Evolutionary conservation across 2,329 filamentous ascomycete genomes (phyloP).

Genomic region (Basipetospora chlamydospora): DNA sequence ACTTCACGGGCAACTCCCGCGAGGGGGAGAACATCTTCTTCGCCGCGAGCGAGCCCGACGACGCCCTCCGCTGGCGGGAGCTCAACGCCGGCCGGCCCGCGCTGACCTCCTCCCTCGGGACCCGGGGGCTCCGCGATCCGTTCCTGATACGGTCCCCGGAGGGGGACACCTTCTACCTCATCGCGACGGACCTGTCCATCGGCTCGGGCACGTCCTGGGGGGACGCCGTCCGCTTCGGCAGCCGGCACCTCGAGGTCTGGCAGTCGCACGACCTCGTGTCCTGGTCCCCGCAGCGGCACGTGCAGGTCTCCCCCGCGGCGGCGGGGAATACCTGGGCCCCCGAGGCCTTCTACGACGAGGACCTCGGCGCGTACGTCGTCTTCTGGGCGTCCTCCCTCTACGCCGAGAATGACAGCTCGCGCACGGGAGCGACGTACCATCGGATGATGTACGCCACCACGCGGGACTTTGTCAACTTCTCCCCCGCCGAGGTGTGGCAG

Average conservation of each 20-base stretch:
- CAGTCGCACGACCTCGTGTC: constrained; percentile 32
- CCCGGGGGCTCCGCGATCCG: constrained; percentile 34
- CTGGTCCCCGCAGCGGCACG: constrained; percentile 36
- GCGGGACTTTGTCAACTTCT: constrained; percentile 34
- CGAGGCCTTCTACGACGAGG: constrained; percentile 33
- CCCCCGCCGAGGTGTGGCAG: constrained; percentile 32
- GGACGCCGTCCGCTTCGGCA: constrained; percentile 29
- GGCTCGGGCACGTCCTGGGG: constrained; percentile 38
- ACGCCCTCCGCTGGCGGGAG: constrained; percentile 35
- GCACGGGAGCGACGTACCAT: constrained; percentile 29
- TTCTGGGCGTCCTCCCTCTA: constrained; percentile 33
- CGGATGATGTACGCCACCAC: constrained; percentile 38
- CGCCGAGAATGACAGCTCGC: constrained; percentile 21
- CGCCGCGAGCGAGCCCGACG: constrained; percentile 35
- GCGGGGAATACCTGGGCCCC: constrained; percentile 41
- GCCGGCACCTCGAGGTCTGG: constrained; percentile 37
- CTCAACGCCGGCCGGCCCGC: constrained; percentile 31
- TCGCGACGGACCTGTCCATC: constrained; percentile 38
- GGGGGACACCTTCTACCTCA: constrained; percentile 33
- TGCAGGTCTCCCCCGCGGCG: constrained; percentile 30
- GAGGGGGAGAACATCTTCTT: constrained; percentile 38
- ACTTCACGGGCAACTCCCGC: constrained; percentile 30
- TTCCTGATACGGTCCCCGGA: constrained; percentile 36
- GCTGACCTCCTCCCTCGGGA: constrained; percentile 29
- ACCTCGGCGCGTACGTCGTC: constrained; percentile 25